Conservation (phyloP, 176 grass and related monocot species). For the Pharus latifolius region DNA sequence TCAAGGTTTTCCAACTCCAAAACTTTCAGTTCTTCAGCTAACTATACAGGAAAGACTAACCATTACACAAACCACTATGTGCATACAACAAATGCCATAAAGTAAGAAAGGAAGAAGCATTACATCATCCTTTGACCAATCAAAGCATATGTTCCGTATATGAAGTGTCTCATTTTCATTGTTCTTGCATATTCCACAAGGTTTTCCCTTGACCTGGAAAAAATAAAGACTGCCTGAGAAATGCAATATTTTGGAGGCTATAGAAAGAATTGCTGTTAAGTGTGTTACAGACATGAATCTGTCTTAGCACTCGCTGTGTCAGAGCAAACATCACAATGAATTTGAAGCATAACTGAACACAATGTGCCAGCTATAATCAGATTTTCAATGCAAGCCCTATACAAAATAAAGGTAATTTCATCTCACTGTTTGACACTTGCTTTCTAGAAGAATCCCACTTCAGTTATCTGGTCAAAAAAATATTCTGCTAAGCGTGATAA, state of each 20-base stretch:
- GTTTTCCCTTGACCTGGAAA: conserved; percentile 49
- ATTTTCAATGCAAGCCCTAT: neutral
- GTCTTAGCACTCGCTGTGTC: neutral
- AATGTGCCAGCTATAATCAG: neutral
- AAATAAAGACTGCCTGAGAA: neutral
- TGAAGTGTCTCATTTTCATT: conserved; percentile 56
- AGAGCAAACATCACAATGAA: neutral
- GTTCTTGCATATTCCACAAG: conserved; percentile 47
- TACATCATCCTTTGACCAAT: conserved; percentile 56
- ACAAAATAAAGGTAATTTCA: neutral
- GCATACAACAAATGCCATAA: neutral
- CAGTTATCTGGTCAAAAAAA: too few relatives aligned
- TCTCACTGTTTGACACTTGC: neutral
- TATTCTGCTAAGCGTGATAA: neutral
- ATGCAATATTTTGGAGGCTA: conserved; percentile 2
- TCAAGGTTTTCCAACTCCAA: conserved; percentile 66
- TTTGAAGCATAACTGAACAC: neutral
- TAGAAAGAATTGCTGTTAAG: neutral
- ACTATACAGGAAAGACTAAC: conserved; percentile 29
- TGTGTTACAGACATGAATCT: neutral
- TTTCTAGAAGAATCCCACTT: neutral
- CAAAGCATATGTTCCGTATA: conserved; percentile 50
- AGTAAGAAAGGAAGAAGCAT: conserved; percentile 17
- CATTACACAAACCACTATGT: conserved; percentile 17
- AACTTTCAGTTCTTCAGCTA: conserved; percentile 46